Conservation (phyloP, 495 filamentous ascomycete genomes). For the Sabuloglossum arenarium region DNA sequence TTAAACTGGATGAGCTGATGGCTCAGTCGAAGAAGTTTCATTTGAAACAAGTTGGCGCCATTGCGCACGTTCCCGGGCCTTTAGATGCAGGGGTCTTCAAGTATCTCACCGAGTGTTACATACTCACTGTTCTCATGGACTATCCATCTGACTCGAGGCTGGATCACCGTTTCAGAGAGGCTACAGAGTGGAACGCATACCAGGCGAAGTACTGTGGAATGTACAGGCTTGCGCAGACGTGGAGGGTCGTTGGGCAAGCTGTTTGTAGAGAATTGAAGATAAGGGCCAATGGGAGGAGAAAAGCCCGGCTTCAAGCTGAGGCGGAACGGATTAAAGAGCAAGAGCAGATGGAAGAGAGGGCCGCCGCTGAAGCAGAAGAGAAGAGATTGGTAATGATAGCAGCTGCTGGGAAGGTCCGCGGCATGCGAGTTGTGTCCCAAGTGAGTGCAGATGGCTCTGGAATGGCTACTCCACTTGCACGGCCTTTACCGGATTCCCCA, state of each 20-base stretch:
- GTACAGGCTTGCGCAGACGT: conserved; percentile 50
- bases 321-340: neutral
- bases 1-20: conserved; percentile 40
- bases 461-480: conserved; percentile 55
- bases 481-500: conserved; percentile 34
- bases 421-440: conserved; percentile 17
- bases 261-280: conserved; percentile 35
- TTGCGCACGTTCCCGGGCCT: conserved; percentile 36
- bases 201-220: conserved; percentile 36
- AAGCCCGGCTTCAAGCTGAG: neutral
- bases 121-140: neutral
- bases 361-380: neutral
- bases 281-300: conserved; percentile 4
- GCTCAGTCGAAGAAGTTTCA: conserved; percentile 30
- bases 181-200: conserved; percentile 37
- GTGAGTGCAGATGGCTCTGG: conserved; percentile 28
- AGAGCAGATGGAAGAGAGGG: neutral
- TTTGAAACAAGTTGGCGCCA: conserved; percentile 37
- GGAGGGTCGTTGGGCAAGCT: conserved; percentile 45
- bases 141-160: neutral
- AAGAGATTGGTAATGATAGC: conserved; percentile 3
- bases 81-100: conserved; percentile 30
- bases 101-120: conserved; percentile 39
- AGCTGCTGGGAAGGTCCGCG: conserved; percentile 24
- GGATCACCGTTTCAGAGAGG: neutral